phyloP scores from a whole-genome alignment of 2,329 filamentous ascomycete species.

The Xylariaceae sp. region DNA sequence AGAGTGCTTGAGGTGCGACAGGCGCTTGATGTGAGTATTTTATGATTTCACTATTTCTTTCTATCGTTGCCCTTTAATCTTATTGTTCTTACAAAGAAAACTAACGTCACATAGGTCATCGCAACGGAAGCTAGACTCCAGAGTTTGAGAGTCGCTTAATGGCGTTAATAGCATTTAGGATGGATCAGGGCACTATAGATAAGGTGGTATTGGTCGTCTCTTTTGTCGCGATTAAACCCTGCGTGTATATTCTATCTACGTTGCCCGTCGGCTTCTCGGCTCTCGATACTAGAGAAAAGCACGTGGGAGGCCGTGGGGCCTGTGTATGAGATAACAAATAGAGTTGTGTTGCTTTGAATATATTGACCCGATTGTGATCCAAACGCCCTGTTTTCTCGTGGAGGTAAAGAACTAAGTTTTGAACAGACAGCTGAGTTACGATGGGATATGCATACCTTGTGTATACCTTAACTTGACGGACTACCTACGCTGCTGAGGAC shows the following conservation, averaged over 20 bases:
- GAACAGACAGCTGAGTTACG: no score
- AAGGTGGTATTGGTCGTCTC: no score
- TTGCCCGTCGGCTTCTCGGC: conserved; percentile 17
- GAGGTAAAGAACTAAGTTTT: no score
- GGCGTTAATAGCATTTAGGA: conserved; percentile 1
- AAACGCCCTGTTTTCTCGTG: no score
- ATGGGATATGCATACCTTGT: no score
- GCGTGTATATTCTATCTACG: conserved; percentile 23
- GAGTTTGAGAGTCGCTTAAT: conserved; percentile 27
- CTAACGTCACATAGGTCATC: conserved; percentile 25
- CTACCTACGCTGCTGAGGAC: no score
- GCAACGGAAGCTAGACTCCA: conserved; percentile 28
- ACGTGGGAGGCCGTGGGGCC: conserved; percentile 22
- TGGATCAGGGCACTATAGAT: no score
- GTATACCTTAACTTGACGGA: no score
- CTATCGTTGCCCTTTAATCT: neutral
- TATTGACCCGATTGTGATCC: no score
- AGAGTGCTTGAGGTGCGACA: conserved; percentile 93
- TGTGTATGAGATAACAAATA: conserved; percentile 34
- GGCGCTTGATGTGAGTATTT: conserved; percentile 73
- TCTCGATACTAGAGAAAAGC: conserved; percentile 22
- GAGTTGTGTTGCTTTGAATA: conserved; percentile 2
- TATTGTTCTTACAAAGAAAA: neutral
- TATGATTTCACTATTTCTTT: neutral
- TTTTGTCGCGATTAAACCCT: neutral